These are phyloP conservation scores for Pichia thaimueangensis DNA, from an alignment of 805 yeast genomes.

Conservation along the genomic window DNA sequence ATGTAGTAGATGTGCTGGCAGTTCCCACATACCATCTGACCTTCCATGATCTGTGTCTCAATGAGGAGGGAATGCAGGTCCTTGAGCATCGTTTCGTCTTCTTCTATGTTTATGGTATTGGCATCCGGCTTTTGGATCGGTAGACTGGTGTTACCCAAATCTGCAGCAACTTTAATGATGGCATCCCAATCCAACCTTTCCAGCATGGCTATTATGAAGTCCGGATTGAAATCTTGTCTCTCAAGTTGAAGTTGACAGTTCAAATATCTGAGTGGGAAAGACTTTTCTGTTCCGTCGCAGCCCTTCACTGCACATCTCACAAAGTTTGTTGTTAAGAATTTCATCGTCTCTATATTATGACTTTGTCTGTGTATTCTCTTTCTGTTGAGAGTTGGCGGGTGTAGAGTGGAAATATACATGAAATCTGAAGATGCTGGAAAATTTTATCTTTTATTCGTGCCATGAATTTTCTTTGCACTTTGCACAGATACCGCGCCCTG, in stretches of 20 bases:
- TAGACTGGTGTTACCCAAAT: conserved; percentile 57
- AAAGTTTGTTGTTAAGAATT: conserved; percentile 91
- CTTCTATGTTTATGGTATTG: conserved; percentile 35
- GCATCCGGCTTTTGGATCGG: conserved; percentile 60
- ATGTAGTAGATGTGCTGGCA: conserved; percentile 86
- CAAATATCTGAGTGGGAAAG: conserved; percentile 73
- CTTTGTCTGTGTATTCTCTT: too few species aligned
- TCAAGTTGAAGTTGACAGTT: conserved; percentile 68
- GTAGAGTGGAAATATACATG: too few species aligned
- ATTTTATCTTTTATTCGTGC: too few species aligned
- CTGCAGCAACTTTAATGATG: conserved; percentile 65
- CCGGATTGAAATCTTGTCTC: conserved; percentile 77
- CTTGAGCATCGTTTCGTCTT: conserved; percentile 48
- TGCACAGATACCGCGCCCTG: too few species aligned
- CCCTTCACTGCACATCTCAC: conserved; percentile 85
- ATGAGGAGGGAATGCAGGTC: conserved; percentile 75
- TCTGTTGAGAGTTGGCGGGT: too few species aligned
- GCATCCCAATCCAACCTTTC: conserved; percentile 90
- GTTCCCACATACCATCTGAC: conserved; percentile 80
- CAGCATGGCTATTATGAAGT: conserved; percentile 67
- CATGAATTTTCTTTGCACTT: too few species aligned
- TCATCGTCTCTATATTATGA: too few species aligned
- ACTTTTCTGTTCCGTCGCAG: conserved; percentile 66
- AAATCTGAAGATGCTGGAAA: too few species aligned
- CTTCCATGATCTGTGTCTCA: conserved; percentile 83